These are phyloP conservation scores for Epichloe gansuensis DNA, from an alignment of 2,329 filamentous ascomycete species.

Conservation along the genomic window DNA sequence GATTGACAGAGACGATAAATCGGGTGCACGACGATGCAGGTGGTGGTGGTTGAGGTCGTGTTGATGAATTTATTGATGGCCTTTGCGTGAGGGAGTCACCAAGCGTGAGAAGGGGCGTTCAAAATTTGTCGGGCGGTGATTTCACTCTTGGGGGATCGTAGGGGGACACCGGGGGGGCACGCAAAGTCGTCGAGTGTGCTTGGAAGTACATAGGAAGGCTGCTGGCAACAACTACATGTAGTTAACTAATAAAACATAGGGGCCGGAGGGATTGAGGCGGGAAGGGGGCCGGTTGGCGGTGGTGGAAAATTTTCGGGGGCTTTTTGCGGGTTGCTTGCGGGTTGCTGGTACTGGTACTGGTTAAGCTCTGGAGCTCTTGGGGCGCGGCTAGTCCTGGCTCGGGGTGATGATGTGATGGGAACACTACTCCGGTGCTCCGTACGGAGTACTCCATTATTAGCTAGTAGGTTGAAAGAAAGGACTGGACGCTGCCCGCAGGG, in stretches of 20 bases:
- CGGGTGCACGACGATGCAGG: constrained; percentile 20
- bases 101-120: constrained; percentile 15
- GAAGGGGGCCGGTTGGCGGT: constrained; percentile 4
- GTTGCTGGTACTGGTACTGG: neutral
- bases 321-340: neutral
- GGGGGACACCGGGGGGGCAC: constrained; percentile 1
- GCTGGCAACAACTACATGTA: too few species aligned
- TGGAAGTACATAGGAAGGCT: too few species aligned
- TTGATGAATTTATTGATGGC: constrained; percentile 20
- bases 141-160: constrained; percentile 1
- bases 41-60: constrained; percentile 13
- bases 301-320: constrained; percentile 3
- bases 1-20: constrained; percentile 18
- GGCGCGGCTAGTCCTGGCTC: neutral
- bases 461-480: too few species aligned
- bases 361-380: neutral
- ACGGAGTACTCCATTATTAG: too few species aligned
- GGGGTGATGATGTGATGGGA: neutral
- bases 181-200: neutral
- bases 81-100: constrained; percentile 17
- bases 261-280: neutral
- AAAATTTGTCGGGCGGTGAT: constrained; percentile 21
- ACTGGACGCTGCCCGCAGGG: too few species aligned
- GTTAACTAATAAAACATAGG: neutral
- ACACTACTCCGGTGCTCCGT: too few species aligned